These are phyloP conservation scores for Phytopythium montanum DNA, from an alignment of 352 stramenopile species.

Conservation along the genomic window DNA sequence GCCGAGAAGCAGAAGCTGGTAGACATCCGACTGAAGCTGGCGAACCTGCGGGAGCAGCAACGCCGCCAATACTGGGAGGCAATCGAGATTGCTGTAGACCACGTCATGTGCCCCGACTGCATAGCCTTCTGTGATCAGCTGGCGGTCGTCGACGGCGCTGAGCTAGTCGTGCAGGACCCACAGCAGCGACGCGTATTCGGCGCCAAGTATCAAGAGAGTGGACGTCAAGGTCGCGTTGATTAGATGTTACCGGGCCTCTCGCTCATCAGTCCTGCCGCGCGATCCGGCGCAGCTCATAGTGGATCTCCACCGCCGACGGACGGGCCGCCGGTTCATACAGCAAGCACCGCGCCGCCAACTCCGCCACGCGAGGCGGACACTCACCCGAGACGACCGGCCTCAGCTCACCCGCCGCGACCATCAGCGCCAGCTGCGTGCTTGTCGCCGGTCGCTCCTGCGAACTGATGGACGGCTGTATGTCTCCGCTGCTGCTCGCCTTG, in stretches of 20 bases:
- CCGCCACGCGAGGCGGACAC: constrained; percentile 33
- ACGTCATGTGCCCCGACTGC: constrained; percentile 74
- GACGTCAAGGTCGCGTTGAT: neutral
- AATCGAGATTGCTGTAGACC: constrained; percentile 59
- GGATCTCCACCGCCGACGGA: constrained; percentile 23
- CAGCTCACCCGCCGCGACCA: constrained; percentile 1
- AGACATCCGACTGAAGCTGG: constrained; percentile 66
- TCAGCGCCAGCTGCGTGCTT: neutral
- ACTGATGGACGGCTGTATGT: neutral
- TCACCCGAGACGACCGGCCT: neutral
- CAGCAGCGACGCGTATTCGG: constrained; percentile 34
- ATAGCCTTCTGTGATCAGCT: constrained; percentile 54
- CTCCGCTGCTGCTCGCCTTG: neutral
- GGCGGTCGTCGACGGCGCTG: constrained; percentile 29
- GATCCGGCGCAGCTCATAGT: constrained; percentile 28
- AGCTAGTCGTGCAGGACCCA: constrained; percentile 54
- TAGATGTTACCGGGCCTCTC: neutral
- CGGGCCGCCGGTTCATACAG: constrained; percentile 17
- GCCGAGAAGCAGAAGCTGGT: constrained; percentile 85
- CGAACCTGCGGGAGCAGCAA: neutral
- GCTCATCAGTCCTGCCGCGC: constrained; percentile 18
- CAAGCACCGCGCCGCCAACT: constrained; percentile 31
- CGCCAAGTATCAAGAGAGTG: too few relatives aligned
- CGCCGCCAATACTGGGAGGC: constrained; percentile 38
- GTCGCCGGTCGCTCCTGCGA: neutral